Evolutionary conservation across 345 rosid genomes (phyloP).

Genomic region (Syzygium jambos): DNA sequence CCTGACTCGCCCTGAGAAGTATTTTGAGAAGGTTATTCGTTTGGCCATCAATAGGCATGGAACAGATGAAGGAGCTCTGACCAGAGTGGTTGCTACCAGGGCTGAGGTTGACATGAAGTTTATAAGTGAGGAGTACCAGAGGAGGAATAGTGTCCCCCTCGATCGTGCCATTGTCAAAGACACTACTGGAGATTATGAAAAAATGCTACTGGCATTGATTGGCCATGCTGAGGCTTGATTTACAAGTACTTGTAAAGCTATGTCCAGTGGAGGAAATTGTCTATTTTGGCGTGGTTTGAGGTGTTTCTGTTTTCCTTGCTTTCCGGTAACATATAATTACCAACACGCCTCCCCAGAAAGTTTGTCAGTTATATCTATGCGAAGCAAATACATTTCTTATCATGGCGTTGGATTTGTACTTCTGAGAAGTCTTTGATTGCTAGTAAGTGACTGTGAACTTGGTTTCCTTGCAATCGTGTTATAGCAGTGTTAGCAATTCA

Average conservation of each 20-base stretch:
- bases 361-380: not conserved
- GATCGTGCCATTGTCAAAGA: not conserved
- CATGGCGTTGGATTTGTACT: not conserved
- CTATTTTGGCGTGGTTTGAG: not conserved
- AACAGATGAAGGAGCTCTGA: slow-evolving; percentile 73
- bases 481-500: not conserved
- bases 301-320: not conserved
- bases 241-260: not conserved
- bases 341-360: not conserved
- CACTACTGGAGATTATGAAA: not conserved
- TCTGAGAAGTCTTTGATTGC: not conserved
- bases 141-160: not conserved
- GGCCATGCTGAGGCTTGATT: not conserved
- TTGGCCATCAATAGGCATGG: slow-evolving; percentile 55
- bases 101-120: not conserved
- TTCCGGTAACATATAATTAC: not conserved
- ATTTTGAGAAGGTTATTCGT: slow-evolving; percentile 4
- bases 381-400: not conserved
- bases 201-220: not conserved
- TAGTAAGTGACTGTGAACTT: not conserved
- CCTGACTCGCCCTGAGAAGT: not conserved
- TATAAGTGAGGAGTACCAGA: not conserved
- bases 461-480: not conserved
- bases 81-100: slow-evolving; percentile 34
- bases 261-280: not conserved